phyloP scores from a whole-genome alignment of 768 basidiomycete genomes.

The Steccherinum ochraceum region DNA sequence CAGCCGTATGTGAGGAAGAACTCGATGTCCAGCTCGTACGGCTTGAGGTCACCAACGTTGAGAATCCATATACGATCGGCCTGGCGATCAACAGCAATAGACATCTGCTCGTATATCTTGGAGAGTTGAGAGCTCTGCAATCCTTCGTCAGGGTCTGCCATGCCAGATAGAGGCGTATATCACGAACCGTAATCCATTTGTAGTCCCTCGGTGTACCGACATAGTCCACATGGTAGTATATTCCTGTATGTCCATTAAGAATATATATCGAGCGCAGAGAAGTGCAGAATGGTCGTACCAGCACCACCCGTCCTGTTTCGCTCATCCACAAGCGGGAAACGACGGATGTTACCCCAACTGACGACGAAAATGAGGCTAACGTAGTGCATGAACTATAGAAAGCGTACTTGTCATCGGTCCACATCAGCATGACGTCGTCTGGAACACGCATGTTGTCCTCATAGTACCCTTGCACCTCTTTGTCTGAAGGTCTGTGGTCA shows the following conservation, averaged over 20 bases:
- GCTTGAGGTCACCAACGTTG: constrained; percentile 74
- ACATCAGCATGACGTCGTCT: constrained; percentile 60
- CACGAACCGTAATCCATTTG: constrained; percentile 61
- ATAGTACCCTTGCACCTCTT: constrained; percentile 64
- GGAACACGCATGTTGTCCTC: constrained; percentile 55
- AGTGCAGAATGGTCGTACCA: constrained; percentile 59
- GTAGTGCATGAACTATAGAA: not conserved
- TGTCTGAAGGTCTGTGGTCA: constrained; percentile 27
- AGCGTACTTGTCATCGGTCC: constrained; percentile 65
- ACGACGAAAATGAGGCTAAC: not conserved
- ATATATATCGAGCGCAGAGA: too few relatives aligned
- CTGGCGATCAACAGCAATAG: constrained; percentile 51
- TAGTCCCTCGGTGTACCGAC: constrained; percentile 59
- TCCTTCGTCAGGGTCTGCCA: not conserved
- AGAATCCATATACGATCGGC: constrained; percentile 62
- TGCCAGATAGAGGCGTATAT: not conserved
- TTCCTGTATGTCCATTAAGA: too few relatives aligned
- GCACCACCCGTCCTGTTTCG: constrained; percentile 60
- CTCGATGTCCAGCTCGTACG: constrained; percentile 64
- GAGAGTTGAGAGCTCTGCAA: constrained; percentile 45
- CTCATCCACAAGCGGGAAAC: constrained; percentile 47
- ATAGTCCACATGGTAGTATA: constrained; percentile 37
- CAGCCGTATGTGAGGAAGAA: constrained; percentile 63
- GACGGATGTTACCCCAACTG: constrained; percentile 67
- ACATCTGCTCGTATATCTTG: constrained; percentile 70